A percentile compares a stretch with the other conserved stretches of the same genome.
These are phyloP conservation scores for Cucurbita argyrosperma DNA, from an alignment of 306 rosid genomes.

Conservation along the genomic window DNA sequence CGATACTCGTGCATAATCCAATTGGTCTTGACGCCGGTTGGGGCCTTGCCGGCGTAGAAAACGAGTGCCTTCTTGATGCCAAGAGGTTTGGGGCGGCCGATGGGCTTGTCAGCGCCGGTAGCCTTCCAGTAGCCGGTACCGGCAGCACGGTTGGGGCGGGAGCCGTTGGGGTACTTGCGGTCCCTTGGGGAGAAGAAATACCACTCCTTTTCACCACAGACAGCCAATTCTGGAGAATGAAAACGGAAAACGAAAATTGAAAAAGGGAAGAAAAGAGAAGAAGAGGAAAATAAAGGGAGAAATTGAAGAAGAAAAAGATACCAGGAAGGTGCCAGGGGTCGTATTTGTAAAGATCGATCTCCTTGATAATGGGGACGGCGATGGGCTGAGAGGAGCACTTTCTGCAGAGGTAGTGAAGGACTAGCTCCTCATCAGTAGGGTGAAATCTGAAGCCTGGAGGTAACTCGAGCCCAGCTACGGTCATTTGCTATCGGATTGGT, in stretches of 20 bases:
- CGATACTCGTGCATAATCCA: constrained; percentile 99
- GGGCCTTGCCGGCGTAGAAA: constrained; percentile 83
- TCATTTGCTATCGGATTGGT: constrained; percentile 18
- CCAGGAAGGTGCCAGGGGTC: constrained; percentile 97
- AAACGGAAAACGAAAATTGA: neutral
- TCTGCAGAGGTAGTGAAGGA: constrained; percentile 53
- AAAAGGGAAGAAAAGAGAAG: neutral
- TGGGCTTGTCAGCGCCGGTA: constrained; percentile 91
- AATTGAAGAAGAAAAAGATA: constrained; percentile 1
- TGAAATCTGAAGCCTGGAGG: constrained; percentile 95
- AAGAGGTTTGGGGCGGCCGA: constrained; percentile 62
- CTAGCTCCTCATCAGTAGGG: constrained; percentile 87
- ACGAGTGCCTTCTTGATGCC: constrained; percentile 91
- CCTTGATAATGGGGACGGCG: constrained; percentile 62
- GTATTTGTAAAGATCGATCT: constrained; percentile 74
- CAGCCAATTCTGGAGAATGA: constrained; percentile 35
- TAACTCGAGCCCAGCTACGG: constrained; percentile 26
- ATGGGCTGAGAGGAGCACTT: constrained; percentile 62
- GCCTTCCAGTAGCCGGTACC: constrained; percentile 93
- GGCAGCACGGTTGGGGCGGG: constrained; percentile 85
- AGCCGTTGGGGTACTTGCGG: constrained; percentile 86
- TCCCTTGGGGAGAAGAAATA: constrained; percentile 91
- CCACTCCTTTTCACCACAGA: constrained; percentile 87
- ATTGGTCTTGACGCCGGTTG: constrained; percentile 71
- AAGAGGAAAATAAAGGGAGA: too few relatives aligned